Percentiles rank a stretch among this genome's conserved stretches.
Conservation (phyloP, 1,284 basidiomycete genomes). For the Austroboletus niveus region DNA sequence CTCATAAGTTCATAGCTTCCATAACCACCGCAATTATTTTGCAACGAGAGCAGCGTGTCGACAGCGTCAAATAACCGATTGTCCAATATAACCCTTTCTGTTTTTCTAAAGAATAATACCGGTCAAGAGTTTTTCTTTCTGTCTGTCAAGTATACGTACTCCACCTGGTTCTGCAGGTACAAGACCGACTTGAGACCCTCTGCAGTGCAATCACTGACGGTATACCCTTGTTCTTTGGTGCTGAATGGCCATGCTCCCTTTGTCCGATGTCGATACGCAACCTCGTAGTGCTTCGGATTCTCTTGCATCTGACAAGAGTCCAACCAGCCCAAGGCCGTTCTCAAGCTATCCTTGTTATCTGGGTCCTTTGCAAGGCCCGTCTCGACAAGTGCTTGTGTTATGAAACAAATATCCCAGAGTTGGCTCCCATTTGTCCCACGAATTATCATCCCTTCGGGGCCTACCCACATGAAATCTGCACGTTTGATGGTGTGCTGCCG, state of each 20-base stretch:
- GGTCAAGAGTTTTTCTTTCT: too few species aligned
- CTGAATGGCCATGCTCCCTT: conserved; percentile 97
- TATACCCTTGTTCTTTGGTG: conserved; percentile 95
- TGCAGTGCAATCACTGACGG: conserved; percentile 93
- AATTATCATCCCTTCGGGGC: conserved; percentile 91
- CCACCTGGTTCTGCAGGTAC: conserved; percentile 83
- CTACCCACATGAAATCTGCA: conserved; percentile 94
- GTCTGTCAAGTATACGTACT: conserved; percentile 48
- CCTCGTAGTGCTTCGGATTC: conserved; percentile 74
- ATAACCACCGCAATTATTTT: conserved; percentile 89
- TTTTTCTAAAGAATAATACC: too few species aligned
- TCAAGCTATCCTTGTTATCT: conserved; percentile 67
- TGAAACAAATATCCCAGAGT: conserved; percentile 94
- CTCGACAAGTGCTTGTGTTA: conserved; percentile 91
- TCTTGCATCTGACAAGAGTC: conserved; percentile 87
- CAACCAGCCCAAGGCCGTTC: conserved; percentile 82
- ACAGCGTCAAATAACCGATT: conserved; percentile 83
- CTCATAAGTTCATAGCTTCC: conserved; percentile 93
- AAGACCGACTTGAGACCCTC: conserved; percentile 93
- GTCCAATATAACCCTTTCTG: too few species aligned
- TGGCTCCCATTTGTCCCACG: conserved; percentile 94
- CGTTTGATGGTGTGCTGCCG: conserved; percentile 73
- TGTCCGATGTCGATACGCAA: conserved; percentile 81
- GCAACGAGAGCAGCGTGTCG: conserved; percentile 85
- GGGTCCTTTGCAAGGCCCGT: conserved; percentile 80